Evolutionary conservation across 78 protist genomes (phyloP).

Genomic region (Creolimax fragrantissima): DNA sequence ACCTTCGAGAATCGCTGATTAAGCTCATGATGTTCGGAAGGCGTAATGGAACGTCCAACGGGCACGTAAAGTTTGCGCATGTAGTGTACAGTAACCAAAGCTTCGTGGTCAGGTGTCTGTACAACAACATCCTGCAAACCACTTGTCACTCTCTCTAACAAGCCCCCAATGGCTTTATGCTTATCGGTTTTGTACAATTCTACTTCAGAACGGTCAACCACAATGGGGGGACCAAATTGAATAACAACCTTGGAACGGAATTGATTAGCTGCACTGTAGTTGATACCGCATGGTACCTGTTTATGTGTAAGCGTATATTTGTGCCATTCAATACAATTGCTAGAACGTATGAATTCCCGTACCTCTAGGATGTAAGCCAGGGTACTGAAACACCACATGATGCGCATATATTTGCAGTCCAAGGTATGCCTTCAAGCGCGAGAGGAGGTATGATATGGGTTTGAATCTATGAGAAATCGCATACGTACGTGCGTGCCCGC

Average conservation of each 20-base stretch:
- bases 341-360: too few relatives aligned
- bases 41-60: neutral
- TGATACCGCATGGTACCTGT: neutral
- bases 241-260: slow-evolving; percentile 12
- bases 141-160: neutral
- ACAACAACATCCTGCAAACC: neutral
- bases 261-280: neutral
- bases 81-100: neutral
- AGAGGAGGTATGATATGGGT: too few relatives aligned
- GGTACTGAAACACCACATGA: too few relatives aligned
- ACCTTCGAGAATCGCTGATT: neutral
- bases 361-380: too few relatives aligned
- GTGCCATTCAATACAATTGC: too few relatives aligned
- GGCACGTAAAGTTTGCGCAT: neutral
- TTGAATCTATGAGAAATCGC: too few relatives aligned
- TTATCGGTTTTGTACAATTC: neutral
- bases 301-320: neutral
- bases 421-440: too few relatives aligned
- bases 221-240: neutral
- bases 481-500: too few relatives aligned
- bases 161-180: neutral
- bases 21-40: neutral
- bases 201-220: neutral
- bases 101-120: neutral
- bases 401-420: too few relatives aligned